These are phyloP conservation scores for Ogataea populi-albae DNA, from an alignment of 805 yeast genomes.

Conservation along the genomic window DNA sequence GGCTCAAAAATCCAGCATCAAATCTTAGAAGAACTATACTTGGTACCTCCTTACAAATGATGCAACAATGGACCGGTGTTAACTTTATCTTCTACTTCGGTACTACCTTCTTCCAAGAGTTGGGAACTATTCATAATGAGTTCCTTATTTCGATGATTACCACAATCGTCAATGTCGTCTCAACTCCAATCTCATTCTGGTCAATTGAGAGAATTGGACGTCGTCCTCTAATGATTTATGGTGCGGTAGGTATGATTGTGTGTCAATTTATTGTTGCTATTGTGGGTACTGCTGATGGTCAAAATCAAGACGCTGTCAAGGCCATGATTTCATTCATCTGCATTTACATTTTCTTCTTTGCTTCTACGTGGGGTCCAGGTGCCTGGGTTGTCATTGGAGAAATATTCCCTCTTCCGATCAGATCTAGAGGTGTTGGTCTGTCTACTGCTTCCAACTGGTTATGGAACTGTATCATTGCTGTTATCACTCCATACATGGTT, in stretches of 20 bases:
- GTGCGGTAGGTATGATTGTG: slow-evolving; percentile 47
- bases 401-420: slow-evolving; percentile 66
- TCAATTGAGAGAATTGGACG: slow-evolving; percentile 61
- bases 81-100: slow-evolving; percentile 76
- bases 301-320: slow-evolving; percentile 27
- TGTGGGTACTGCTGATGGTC: slow-evolving; percentile 32
- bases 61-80: slow-evolving; percentile 78
- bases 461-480: slow-evolving; percentile 74
- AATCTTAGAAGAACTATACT: slow-evolving; percentile 43
- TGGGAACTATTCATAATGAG: slow-evolving; percentile 45
- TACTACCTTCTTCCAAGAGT: slow-evolving; percentile 58
- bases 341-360: slow-evolving; percentile 70
- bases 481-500: slow-evolving; percentile 70
- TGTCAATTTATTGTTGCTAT: slow-evolving; percentile 60
- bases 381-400: slow-evolving; percentile 67
- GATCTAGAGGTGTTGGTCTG: slow-evolving; percentile 70
- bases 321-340: slow-evolving; percentile 45
- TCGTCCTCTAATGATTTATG: slow-evolving; percentile 45
- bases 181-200: slow-evolving; percentile 55
- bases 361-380: slow-evolving; percentile 82
- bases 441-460: slow-evolving; percentile 80
- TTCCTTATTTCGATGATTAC: slow-evolving; percentile 53
- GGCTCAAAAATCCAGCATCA: slow-evolving; percentile 34
- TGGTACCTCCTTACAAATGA: slow-evolving; percentile 42
- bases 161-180: slow-evolving; percentile 49